Percentiles rank a stretch among this genome's conserved stretches.
Evolutionary conservation across 2,329 filamentous ascomycete species (phyloP).

Genomic region (Cercospora sp.): DNA sequence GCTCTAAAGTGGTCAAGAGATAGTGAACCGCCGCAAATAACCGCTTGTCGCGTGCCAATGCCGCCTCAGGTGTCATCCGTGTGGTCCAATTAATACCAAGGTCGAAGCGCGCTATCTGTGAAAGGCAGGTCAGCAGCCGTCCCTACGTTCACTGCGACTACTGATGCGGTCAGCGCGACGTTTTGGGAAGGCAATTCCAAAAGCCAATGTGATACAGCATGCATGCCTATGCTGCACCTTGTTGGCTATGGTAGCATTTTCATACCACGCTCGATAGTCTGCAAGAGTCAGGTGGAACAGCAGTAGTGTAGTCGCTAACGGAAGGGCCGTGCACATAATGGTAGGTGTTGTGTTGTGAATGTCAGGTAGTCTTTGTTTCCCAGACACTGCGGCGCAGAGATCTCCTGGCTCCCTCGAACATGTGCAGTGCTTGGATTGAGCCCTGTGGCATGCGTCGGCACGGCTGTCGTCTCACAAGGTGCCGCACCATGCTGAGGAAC

Average conservation of each 20-base stretch:
- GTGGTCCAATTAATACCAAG: background rate
- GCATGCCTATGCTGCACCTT: conserved; percentile 1
- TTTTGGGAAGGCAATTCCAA: conserved; percentile 3
- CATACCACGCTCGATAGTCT: background rate
- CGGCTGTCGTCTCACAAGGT: background rate
- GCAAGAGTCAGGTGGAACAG: background rate
- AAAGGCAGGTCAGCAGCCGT: conserved; percentile 6
- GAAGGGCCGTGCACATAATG: background rate
- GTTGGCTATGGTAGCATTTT: background rate
- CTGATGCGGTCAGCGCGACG: background rate
- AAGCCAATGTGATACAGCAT: background rate
- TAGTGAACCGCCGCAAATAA: background rate
- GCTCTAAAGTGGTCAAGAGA: background rate
- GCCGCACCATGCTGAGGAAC: background rate
- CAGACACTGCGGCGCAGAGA: background rate
- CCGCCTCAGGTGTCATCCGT: background rate
- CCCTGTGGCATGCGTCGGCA: background rate
- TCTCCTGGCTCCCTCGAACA: background rate
- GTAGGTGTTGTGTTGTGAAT: background rate
- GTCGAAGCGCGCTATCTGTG: conserved; percentile 7
- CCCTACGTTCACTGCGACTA: background rate
- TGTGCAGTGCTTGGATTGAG: background rate
- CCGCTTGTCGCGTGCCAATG: background rate
- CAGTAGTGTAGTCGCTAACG: background rate
- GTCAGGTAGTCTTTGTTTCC: background rate